Conservation (phyloP, 164 flowering plant species). For the Nymphaea thermarum region DNA sequence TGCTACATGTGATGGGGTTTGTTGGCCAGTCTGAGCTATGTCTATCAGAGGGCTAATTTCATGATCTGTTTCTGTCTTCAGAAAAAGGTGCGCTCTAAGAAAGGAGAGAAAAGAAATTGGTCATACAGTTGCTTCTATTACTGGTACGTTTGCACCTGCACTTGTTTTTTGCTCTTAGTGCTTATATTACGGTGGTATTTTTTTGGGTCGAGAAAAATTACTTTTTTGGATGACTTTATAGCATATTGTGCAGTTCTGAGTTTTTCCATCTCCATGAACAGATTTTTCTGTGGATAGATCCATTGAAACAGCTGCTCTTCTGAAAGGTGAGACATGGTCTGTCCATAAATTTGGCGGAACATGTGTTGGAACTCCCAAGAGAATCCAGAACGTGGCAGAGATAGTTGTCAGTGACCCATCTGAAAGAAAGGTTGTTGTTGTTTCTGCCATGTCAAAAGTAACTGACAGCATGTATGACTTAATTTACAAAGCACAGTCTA, state of each 20-base stretch:
- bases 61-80: background rate
- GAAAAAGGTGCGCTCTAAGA: background rate
- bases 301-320: conserved; percentile 29
- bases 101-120: background rate
- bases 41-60: background rate
- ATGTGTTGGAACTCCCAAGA: conserved; percentile 73
- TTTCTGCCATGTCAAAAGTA: conserved; percentile 97
- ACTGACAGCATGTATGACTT: conserved; percentile 97
- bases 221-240: background rate
- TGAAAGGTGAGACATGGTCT: conserved; percentile 77
- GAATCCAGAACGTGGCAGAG: conserved; percentile 79
- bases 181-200: background rate
- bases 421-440: conserved; percentile 81
- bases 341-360: conserved; percentile 99
- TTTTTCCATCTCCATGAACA: conserved; percentile 8
- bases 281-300: conserved; percentile 33
- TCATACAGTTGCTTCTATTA: background rate
- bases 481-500: conserved; percentile 67
- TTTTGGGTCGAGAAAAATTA: background rate
- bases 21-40: background rate
- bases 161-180: background rate
- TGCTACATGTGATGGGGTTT: no score
- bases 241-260: background rate
- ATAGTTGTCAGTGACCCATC: conserved; percentile 57
- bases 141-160: background rate